A percentile compares a stretch with the other conserved stretches of the same genome.
Evolutionary conservation across 2,329 filamentous ascomycete genomes (phyloP).

Genomic region (Fusarium multiceps): DNA sequence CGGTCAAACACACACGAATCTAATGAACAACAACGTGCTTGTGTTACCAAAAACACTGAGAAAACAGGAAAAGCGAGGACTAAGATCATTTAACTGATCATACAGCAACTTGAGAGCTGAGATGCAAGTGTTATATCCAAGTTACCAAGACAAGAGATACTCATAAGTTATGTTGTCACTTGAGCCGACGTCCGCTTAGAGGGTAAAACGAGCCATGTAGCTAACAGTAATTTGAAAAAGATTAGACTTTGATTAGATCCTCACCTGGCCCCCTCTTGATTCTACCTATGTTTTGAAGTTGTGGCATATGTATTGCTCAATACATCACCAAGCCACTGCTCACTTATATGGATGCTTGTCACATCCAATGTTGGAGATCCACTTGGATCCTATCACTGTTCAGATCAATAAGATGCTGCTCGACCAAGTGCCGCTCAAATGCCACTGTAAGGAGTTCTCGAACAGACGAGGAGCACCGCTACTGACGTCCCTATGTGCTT

Average conservation of each 20-base stretch:
- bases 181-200: not conserved
- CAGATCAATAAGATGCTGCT: not conserved
- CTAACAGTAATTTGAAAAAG: not conserved
- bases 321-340: not conserved
- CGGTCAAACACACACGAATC: not conserved
- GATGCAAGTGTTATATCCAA: not conserved
- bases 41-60: not conserved
- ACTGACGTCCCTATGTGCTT: not conserved
- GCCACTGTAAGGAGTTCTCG: not conserved
- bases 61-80: not conserved
- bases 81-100: not conserved
- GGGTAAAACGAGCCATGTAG: not conserved
- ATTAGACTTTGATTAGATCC: not conserved
- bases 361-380: not conserved
- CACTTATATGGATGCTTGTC: not conserved
- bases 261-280: not conserved
- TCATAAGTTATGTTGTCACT: not conserved
- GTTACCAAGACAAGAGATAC: not conserved
- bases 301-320: not conserved
- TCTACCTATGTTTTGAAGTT: not conserved
- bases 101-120: not conserved
- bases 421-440: not conserved
- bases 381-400: not conserved
- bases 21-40: not conserved
- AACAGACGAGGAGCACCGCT: not conserved